These are phyloP conservation scores for Delphinella strobiligena DNA, from an alignment of 2,329 filamentous ascomycete genomes.

Conservation along the genomic window DNA sequence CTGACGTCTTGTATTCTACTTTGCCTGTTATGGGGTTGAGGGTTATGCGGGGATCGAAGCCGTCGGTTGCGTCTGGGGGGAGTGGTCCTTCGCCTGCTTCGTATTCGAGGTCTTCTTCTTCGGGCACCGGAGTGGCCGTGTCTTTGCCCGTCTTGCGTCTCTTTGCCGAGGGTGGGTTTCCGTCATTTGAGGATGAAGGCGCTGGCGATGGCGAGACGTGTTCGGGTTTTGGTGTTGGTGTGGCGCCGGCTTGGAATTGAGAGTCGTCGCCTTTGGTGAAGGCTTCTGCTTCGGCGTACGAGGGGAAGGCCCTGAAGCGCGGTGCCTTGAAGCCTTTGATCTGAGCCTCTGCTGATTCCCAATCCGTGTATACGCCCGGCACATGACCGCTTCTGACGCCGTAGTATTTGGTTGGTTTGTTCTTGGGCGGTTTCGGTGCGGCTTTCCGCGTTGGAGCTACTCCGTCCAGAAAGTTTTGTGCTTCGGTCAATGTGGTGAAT, in stretches of 20 bases:
- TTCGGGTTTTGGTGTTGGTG: neutral
- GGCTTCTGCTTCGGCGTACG: slow-evolving; percentile 56
- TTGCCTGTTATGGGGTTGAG: slow-evolving; percentile 42
- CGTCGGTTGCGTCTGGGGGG: slow-evolving; percentile 44
- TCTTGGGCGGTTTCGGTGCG: slow-evolving; percentile 11
- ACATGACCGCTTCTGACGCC: slow-evolving; percentile 45
- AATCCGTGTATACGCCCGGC: slow-evolving; percentile 52
- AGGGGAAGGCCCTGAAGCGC: slow-evolving; percentile 39
- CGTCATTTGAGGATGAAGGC: slow-evolving; percentile 3
- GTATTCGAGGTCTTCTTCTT: slow-evolving; percentile 22
- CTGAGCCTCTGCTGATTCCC: slow-evolving; percentile 60
- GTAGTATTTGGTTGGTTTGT: slow-evolving; percentile 41
- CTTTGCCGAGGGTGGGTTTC: slow-evolving; percentile 17
- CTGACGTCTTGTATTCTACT: slow-evolving; percentile 42
- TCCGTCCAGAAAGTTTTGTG: slow-evolving; percentile 63
- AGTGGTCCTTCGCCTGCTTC: slow-evolving; percentile 45
- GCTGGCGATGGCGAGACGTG: neutral
- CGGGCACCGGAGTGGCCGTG: slow-evolving; percentile 4
- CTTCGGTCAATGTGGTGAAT: slow-evolving; percentile 61
- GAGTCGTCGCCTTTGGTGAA: slow-evolving; percentile 47
- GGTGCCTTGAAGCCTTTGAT: slow-evolving; percentile 61
- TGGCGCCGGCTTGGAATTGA: slow-evolving; percentile 6
- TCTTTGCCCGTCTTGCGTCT: slow-evolving; percentile 28
- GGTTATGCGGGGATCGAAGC: slow-evolving; percentile 47
- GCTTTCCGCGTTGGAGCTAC: slow-evolving; percentile 22